Conservation (phyloP, 768 basidiomycete species). For the Pisolithus marmoratus region DNA sequence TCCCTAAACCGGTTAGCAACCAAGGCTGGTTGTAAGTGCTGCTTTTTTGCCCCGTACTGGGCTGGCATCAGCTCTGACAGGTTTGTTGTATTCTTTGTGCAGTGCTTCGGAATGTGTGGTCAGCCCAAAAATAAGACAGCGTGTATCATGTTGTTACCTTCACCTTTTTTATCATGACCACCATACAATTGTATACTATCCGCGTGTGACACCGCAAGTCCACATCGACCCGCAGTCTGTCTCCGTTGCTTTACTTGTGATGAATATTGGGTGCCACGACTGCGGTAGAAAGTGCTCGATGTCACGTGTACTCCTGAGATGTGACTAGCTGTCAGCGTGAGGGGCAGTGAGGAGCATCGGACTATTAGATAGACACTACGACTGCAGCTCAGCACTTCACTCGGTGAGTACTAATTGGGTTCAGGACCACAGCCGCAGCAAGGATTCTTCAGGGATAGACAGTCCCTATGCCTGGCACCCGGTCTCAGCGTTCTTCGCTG, state of each 20-base stretch:
- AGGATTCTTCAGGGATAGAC: slow-evolving; percentile 1
- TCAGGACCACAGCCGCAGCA: slow-evolving; percentile 5
- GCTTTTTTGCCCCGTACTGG: not conserved
- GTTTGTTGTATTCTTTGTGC: slow-evolving; percentile 6
- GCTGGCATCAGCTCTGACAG: not conserved
- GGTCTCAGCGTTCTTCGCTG: slow-evolving; percentile 27
- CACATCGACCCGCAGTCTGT: no score
- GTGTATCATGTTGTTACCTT: slow-evolving; percentile 10
- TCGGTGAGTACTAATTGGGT: slow-evolving; percentile 8
- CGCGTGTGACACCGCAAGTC: no score
- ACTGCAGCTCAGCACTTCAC: no score
- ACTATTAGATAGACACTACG: no score
- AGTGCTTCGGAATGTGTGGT: slow-evolving; percentile 98
- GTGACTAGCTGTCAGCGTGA: no score
- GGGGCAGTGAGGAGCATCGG: no score
- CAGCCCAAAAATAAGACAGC: slow-evolving; percentile 77
- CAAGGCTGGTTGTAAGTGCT: slow-evolving; percentile 82
- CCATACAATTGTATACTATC: no score
- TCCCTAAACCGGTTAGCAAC: slow-evolving; percentile 95
- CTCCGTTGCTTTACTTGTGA: no score
- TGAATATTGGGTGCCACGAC: no score
- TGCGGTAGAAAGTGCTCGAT: no score
- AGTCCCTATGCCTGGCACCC: slow-evolving; percentile 13
- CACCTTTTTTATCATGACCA: no score
- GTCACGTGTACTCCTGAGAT: no score